Evolutionary conservation across 352 stramenopile genomes (phyloP).

Genomic region (Pythium apleroticum): DNA sequence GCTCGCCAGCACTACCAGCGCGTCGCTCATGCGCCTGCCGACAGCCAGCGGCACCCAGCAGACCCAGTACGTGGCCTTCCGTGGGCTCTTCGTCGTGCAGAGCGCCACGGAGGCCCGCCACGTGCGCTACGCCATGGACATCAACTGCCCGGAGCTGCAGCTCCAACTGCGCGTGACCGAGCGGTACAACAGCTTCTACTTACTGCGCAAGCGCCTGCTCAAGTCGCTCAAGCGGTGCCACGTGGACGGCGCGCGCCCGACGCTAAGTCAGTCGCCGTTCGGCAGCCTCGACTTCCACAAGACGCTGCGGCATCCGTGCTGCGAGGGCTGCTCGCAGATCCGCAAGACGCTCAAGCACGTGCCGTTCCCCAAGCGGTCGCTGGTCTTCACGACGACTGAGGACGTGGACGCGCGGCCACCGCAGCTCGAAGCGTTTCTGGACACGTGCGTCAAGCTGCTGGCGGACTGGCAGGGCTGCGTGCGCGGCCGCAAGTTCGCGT

Average conservation of each 20-base stretch:
- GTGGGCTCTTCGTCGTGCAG: conserved; percentile 49
- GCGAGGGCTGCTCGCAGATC: conserved; percentile 37
- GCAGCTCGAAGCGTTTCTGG: conserved; percentile 54
- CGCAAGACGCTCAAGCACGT: conserved; percentile 38
- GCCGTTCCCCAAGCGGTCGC: conserved; percentile 52
- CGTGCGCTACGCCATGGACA: conserved; percentile 69
- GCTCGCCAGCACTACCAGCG: conserved; percentile 6
- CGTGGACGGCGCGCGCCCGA: conserved; percentile 22
- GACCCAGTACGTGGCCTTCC: conserved; percentile 10
- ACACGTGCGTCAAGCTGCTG: conserved; percentile 36
- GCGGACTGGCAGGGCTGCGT: conserved; percentile 48
- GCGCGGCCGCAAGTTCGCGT: conserved; percentile 46
- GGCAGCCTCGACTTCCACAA: conserved; percentile 1
- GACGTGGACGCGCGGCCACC: conserved; percentile 49
- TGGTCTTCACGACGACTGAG: conserved; percentile 44
- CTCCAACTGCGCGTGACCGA: conserved; percentile 50
- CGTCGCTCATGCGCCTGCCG: neutral
- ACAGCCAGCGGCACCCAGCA: neutral
- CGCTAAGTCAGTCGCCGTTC: conserved; percentile 10
- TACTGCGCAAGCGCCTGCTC: conserved; percentile 52
- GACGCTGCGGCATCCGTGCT: conserved; percentile 26
- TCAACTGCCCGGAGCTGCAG: conserved; percentile 41
- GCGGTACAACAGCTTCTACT: conserved; percentile 58
- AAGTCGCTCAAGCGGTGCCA: conserved; percentile 44
- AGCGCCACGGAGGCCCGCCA: conserved; percentile 48